Percentiles rank a stretch among this genome's conserved stretches.
phyloP scores from a whole-genome alignment of 352 stramenopile genomes.

The Pythium aristosporum region DNA sequence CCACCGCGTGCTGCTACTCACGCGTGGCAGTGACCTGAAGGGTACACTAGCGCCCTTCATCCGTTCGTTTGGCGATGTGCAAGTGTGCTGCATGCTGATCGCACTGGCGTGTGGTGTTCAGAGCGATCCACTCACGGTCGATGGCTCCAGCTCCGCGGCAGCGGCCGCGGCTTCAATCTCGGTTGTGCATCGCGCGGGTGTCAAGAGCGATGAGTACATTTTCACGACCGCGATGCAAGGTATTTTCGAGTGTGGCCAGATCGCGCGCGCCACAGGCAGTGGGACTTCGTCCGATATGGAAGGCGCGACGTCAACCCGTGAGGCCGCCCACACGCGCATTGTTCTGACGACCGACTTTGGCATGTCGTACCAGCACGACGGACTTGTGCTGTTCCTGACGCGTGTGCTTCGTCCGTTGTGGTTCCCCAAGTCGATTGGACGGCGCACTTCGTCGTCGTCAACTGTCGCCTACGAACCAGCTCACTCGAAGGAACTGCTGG shows the following conservation, averaged over 20 bases:
- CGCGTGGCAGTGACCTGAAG: constrained; percentile 70
- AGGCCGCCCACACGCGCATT: constrained; percentile 57
- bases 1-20: constrained; percentile 66
- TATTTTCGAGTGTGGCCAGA: constrained; percentile 83
- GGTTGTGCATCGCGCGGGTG: constrained; percentile 39
- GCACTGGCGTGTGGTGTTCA: constrained; percentile 82
- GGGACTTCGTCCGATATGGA: constrained; percentile 21
- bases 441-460: constrained; percentile 33
- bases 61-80: constrained; percentile 78
- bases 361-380: constrained; percentile 88
- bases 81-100: constrained; percentile 89
- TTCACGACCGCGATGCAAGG: constrained; percentile 73
- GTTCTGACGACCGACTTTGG: constrained; percentile 84
- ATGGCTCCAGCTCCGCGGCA: constrained; percentile 39
- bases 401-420: constrained; percentile 81
- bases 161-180: constrained; percentile 35
- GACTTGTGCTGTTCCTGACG: constrained; percentile 74
- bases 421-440: constrained; percentile 59
- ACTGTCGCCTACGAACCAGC: constrained; percentile 41
- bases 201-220: constrained; percentile 82
- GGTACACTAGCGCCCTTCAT: constrained; percentile 68
- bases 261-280: constrained; percentile 15
- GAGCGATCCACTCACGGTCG: constrained; percentile 66
- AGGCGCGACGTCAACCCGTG: constrained; percentile 24
- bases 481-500: constrained; percentile 52